Percentiles rank a stretch among this genome's conserved stretches.
These are phyloP conservation scores for Ceratocystis smalleyi DNA, from an alignment of 2,329 filamentous ascomycete species.

Conservation along the genomic window DNA sequence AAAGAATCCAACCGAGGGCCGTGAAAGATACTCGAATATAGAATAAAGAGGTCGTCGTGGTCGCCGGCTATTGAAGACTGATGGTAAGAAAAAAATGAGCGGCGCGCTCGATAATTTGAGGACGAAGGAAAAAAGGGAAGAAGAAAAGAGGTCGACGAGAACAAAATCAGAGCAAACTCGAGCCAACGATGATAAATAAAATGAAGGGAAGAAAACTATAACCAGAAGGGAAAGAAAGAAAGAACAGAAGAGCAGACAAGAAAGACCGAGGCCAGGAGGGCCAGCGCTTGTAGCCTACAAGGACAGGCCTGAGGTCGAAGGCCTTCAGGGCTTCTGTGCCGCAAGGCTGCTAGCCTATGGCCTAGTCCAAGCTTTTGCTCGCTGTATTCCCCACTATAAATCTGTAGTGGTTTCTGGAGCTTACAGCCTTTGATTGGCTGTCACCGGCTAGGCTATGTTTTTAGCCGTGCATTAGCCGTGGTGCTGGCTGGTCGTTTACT, in stretches of 20 bases:
- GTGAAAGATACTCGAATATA: background rate
- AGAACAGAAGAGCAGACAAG: background rate
- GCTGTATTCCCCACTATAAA: background rate
- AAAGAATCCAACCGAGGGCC: background rate
- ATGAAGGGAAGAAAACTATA: background rate
- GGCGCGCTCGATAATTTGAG: background rate
- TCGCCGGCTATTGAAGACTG: background rate
- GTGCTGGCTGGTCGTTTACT: background rate
- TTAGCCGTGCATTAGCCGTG: background rate
- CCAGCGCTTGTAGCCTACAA: background rate
- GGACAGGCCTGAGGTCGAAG: background rate
- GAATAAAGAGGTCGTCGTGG: conserved; percentile 1
- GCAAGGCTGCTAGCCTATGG: background rate
- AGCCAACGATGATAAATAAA: background rate
- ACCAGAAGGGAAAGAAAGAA: background rate
- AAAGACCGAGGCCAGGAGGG: background rate
- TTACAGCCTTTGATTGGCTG: background rate
- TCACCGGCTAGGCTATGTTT: rapidly evolving
- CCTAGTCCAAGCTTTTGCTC: background rate
- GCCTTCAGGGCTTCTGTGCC: background rate
- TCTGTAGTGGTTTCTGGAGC: no score
- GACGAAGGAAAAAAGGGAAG: background rate
- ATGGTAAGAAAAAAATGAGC: background rate
- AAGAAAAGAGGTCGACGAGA: background rate
- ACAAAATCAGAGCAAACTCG: background rate